Evolutionary conservation across 768 basidiomycete species (phyloP), one percentile per base, ranked within the genome.

Genomic region (Phaeotremella fagi): DNA sequence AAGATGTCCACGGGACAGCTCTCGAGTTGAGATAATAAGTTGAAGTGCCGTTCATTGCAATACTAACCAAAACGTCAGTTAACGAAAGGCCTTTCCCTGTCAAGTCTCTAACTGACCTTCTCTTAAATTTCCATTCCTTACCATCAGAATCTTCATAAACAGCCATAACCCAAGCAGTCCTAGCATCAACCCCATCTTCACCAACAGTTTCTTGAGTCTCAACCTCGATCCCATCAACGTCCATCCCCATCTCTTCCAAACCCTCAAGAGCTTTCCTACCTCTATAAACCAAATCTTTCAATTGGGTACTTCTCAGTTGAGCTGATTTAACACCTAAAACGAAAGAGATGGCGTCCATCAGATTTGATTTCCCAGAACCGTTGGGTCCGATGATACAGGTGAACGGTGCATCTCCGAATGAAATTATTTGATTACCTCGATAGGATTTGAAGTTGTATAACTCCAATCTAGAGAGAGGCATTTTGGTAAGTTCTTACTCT

Each of bases 291-390:
- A 99, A 80, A 72, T 98, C 95, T 68, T 89, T 92, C 23, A 98
- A 79, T 64, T 97, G 91, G 41, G 88, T 89, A 69, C 88, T 90
- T 42, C 94, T 82, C 28, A 99, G 80, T 59, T 95, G 90, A 1
- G 85, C 87, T 56, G 88, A 91, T 78, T 92, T 90, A 25, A 98
- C 87, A 26, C 95, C 95, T 4, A 99, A 84, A 7, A 98, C 95
- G 72, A 99, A 98, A 3, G 95, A 98, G 61, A 99, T 97, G 47
- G 95, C 95, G 72, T 99, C 95, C 95, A 98, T 98, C 51, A 98
- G 83, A 73, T 99, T 99, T 9, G 90, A 94, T 72, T 99, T 98
- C 55, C 95, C 95, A 0, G 94, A 90, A 52, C 95, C 94, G 85
- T 99, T 98, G 29, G 95, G 94, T 20, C 95, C 95, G 64, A 99